Evolutionary conservation across 208 protist species (phyloP), one percentile per base, ranked within the genome.

Genomic region (Zelonia costaricensis): DNA sequence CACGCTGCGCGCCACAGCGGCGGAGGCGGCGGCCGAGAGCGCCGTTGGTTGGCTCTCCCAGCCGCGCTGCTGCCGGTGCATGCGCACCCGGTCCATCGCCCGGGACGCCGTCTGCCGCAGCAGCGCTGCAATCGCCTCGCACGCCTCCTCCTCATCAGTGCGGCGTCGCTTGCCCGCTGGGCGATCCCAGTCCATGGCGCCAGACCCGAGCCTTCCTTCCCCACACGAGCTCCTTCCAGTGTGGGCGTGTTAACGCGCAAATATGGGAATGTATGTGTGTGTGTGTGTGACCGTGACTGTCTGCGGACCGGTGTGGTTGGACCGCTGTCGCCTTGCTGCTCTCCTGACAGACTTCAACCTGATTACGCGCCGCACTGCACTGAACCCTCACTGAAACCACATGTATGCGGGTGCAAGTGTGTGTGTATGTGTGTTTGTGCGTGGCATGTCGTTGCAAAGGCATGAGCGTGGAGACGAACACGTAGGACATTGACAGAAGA

Each of bases 91-190:
- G 33, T 94, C 80, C n/a, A 94, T 57, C 40, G 83, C 85, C 13
- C 88, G 77, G 0, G 85, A 70, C 1, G 78, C 79, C 15, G 76
- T 85, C 57, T 95, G 89, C 4, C 89, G 78, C 10, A 95, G 74
- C 36, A 94, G 61, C 0, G 76, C 75, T 10, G 76, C 80, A 20
- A 90, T 76, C 15, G 74, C 58, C 64, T 95, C 89, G 20, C 91
- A 68, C 1, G 75, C 68, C 25, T 92, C 86, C 39, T 86, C 76
- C 28, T 78, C 85, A 31, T 78, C 60, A 4, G 57, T 51, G 16
- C 84, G 74, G 3, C 69, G 47, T 40, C 79, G 74, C 49, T 84
- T 91, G 23, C 55, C 55, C 28, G 6, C 20, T 23, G 40, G 40
- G 45, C 55, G 18, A n/a, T 61, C 55, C 55, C 55, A 61, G 20